Conservation (phyloP, 306 rosid genomes). For the Leucaena leucocephala region DNA sequence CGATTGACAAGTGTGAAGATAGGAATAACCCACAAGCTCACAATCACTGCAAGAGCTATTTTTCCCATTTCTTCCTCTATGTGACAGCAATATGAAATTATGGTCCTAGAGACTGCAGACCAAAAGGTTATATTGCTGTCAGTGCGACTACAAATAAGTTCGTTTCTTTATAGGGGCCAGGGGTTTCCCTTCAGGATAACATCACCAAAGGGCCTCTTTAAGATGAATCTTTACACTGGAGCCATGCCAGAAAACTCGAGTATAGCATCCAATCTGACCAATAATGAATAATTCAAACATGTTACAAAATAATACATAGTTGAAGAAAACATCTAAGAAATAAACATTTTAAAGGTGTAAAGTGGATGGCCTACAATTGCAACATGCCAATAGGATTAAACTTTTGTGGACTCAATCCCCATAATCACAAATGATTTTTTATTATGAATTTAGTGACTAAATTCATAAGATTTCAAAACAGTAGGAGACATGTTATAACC, state of each 20-base stretch:
- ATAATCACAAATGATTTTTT: no score
- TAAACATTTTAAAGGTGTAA: no score
- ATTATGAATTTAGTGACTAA: no score
- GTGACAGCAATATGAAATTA: constrained; percentile 16
- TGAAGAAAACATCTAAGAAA: no score
- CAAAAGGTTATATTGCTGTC: constrained; percentile 7
- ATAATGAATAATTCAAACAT: constrained; percentile 25
- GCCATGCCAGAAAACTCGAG: not conserved
- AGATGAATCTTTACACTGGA: constrained; percentile 22
- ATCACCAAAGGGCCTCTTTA: not conserved
- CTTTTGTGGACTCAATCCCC: no score
- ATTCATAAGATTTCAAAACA: no score
- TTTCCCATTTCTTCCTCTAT: constrained; percentile 60
- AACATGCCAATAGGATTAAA: no score
- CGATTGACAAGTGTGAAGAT: constrained; percentile 60
- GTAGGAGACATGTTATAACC: no score
- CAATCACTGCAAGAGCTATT: constrained; percentile 64
- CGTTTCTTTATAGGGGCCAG: not conserved
- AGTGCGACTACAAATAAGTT: constrained; percentile 16
- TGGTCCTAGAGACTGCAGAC: constrained; percentile 5
- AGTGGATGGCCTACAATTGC: no score
- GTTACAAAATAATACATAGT: constrained; percentile 10
- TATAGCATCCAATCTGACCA: constrained; percentile 19
- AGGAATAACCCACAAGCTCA: constrained; percentile 81
- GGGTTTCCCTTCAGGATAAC: not conserved